These are phyloP conservation scores for Pythium rhizo-oryzae DNA, from an alignment of 352 stramenopile genomes.

Conservation along the genomic window DNA sequence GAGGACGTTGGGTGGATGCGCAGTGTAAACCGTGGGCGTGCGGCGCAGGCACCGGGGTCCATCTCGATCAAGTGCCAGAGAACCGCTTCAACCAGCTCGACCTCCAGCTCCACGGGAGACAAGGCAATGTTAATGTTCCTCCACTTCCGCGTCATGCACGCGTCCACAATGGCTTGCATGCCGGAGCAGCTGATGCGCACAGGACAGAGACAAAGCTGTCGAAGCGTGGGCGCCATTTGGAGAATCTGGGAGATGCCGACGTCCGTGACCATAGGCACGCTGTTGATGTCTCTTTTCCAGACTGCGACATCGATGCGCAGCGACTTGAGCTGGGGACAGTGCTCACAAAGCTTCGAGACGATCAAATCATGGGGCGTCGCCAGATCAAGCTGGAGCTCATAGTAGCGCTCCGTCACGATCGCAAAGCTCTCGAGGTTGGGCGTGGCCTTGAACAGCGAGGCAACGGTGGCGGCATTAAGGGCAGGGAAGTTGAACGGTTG, in stretches of 20 bases:
- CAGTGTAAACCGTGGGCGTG: not conserved
- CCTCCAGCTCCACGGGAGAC: not conserved
- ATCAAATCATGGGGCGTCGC: not conserved
- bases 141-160: not conserved
- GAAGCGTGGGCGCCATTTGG: not conserved
- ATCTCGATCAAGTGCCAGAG: not conserved
- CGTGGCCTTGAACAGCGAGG: not conserved
- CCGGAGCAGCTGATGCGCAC: not conserved
- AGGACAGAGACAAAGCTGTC: not conserved
- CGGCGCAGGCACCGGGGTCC: not conserved
- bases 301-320: not conserved
- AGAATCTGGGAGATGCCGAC: not conserved
- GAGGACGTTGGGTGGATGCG: not conserved
- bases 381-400: not conserved
- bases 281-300: not conserved
- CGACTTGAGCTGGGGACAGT: not conserved
- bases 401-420: not conserved
- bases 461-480: not conserved
- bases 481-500: not conserved
- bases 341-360: not conserved
- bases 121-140: not conserved
- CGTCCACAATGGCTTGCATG: not conserved
- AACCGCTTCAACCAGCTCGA: not conserved
- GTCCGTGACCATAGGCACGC: not conserved
- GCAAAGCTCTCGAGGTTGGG: not conserved